phyloP scores from a whole-genome alignment of 768 basidiomycete genomes.

The Leccinum truebloodii region DNA sequence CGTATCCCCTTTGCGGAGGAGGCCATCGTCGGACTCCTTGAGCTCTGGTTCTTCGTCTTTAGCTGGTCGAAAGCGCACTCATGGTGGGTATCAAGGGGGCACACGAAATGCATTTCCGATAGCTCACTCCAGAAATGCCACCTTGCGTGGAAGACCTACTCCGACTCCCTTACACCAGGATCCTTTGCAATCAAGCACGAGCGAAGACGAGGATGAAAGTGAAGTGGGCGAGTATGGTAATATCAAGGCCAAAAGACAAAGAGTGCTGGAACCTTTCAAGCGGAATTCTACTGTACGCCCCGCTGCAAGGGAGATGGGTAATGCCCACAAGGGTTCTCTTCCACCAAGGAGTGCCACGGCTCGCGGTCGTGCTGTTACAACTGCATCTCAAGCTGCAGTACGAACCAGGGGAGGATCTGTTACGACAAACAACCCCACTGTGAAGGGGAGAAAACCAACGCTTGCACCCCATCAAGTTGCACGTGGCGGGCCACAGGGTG shows the following conservation, averaged over 20 bases:
- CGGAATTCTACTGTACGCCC: conserved; percentile 32
- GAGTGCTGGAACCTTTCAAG: conserved; percentile 25
- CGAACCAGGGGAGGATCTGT: conserved; percentile 16
- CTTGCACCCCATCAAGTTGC: conserved; percentile 10
- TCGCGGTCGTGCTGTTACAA: conserved; percentile 14
- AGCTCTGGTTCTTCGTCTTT: conserved; percentile 38
- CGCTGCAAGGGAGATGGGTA: conserved; percentile 11
- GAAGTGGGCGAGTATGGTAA: conserved; percentile 10
- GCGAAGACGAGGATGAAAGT: conserved; percentile 24
- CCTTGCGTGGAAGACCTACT: conserved; percentile 27
- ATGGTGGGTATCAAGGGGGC: conserved; percentile 10
- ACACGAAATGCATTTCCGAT: not conserved
- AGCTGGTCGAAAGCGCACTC: conserved; percentile 45
- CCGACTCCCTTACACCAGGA: conserved; percentile 11
- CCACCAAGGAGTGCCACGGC: conserved; percentile 10
- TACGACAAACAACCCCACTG: conserved; percentile 10
- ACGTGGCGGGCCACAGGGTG: conserved; percentile 13
- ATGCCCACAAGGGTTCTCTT: conserved; percentile 15
- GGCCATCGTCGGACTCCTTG: conserved; percentile 45
- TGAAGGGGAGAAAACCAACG: conserved; percentile 16
- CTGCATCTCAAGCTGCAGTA: conserved; percentile 9
- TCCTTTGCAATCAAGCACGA: conserved; percentile 21
- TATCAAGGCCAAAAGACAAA: conserved; percentile 27
- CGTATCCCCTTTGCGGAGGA: conserved; percentile 39
- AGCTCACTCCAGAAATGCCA: conserved; percentile 25